These are phyloP conservation scores for Eucalyptus guilfoylei DNA, from an alignment of 345 rosid species.

Conservation along the genomic window DNA sequence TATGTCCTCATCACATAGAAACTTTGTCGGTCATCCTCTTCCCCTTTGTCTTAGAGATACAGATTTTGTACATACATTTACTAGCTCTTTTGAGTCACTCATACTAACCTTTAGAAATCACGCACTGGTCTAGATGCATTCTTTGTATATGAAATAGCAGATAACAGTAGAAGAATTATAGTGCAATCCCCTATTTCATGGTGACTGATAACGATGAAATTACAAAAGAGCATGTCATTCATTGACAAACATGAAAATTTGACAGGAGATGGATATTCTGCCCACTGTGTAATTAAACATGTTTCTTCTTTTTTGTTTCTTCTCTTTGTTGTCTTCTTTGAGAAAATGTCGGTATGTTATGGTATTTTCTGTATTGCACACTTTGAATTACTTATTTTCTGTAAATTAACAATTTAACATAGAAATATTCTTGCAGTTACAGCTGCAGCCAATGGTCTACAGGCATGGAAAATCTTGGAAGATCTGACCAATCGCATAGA, in stretches of 20 bases:
- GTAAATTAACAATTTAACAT: background rate
- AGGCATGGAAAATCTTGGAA: conserved; percentile 53
- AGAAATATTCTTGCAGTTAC: conserved; percentile 15
- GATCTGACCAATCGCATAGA: conserved; percentile 40
- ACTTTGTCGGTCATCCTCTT: background rate
- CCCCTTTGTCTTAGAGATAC: background rate
- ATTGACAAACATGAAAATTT: background rate
- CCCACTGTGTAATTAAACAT: background rate
- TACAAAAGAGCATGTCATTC: background rate
- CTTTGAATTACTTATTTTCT: background rate
- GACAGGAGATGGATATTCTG: background rate
- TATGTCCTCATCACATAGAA: background rate
- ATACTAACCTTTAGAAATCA: background rate
- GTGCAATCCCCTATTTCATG: background rate
- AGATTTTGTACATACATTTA: background rate
- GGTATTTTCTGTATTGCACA: background rate
- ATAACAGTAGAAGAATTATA: background rate
- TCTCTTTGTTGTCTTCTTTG: background rate
- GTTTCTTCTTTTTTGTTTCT: background rate
- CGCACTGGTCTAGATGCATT: background rate
- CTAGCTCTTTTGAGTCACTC: background rate
- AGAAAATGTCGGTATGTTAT: background rate
- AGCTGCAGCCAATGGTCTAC: conserved; percentile 39
- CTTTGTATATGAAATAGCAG: background rate
- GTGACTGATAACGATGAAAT: background rate